Evolutionary conservation across 495 filamentous ascomycete genomes (phyloP).

Genomic region (Penicillium crystallinum): DNA sequence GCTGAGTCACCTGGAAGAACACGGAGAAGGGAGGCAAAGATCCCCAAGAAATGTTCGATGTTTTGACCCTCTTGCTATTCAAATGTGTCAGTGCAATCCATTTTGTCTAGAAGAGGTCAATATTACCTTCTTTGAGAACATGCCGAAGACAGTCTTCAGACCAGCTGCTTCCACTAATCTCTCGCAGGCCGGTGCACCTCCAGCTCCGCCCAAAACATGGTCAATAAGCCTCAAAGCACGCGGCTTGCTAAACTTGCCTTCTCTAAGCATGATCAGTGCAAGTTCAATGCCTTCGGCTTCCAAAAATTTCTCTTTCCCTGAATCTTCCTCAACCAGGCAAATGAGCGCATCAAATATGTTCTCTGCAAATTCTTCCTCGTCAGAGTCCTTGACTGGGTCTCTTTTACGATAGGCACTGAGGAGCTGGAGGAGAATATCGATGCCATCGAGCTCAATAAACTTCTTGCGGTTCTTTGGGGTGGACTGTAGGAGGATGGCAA

Average conservation of each 20-base stretch:
- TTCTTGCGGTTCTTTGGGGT: constrained; percentile 57
- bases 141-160: constrained; percentile 74
- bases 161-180: constrained; percentile 77
- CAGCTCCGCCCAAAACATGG: constrained; percentile 64
- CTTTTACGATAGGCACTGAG: constrained; percentile 83
- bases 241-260: constrained; percentile 73
- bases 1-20: constrained; percentile 72
- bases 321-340: constrained; percentile 68
- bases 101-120: not conserved
- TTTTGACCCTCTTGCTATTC: constrained; percentile 56
- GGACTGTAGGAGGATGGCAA: constrained; percentile 80
- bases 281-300: constrained; percentile 92
- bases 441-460: constrained; percentile 62
- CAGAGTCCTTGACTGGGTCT: constrained; percentile 79
- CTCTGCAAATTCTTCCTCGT: constrained; percentile 92
- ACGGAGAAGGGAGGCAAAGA: constrained; percentile 81
- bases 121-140: constrained; percentile 83
- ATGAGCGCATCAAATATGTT: constrained; percentile 84
- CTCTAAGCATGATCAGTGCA: constrained; percentile 79
- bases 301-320: constrained; percentile 76
- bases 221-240: constrained; percentile 77
- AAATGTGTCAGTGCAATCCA: constrained; percentile 18
- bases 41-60: constrained; percentile 82
- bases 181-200: constrained; percentile 57
- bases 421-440: constrained; percentile 77